Conservation (phyloP, 257 asterid species). For the Lithospermum erythrorhizon region DNA sequence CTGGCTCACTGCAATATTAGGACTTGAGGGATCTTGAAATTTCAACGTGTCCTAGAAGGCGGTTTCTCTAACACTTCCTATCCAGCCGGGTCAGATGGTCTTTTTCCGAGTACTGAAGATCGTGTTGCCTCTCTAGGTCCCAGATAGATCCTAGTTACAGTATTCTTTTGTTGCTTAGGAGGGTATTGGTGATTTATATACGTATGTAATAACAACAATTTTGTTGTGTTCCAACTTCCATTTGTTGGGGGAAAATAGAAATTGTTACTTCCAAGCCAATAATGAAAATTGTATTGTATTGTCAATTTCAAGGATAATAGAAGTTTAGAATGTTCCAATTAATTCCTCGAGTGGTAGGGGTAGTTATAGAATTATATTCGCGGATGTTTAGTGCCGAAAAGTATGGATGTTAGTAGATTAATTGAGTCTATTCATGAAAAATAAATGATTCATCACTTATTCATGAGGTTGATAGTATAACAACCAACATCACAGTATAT, state of each 20-base stretch:
- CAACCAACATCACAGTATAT: no score
- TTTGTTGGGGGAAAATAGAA: background rate
- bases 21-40: slow-evolving; percentile 38
- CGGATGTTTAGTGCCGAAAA: no score
- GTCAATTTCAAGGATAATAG: background rate
- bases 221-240: background rate
- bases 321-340: no score
- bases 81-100: background rate
- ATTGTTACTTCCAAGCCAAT: no score
- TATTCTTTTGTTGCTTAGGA: background rate
- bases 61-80: background rate
- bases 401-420: no score
- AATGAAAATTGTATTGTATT: no score
- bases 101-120: no score
- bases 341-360: no score
- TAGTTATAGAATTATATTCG: no score
- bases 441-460: no score
- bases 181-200: background rate
- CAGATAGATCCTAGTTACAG: background rate
- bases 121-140: background rate
- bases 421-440: no score
- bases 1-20: slow-evolving; percentile 45
- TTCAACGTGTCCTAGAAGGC: background rate
- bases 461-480: no score
- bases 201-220: background rate